phyloP scores from a whole-genome alignment of 495 filamentous ascomycete species.

The Penicillium paxilli region DNA sequence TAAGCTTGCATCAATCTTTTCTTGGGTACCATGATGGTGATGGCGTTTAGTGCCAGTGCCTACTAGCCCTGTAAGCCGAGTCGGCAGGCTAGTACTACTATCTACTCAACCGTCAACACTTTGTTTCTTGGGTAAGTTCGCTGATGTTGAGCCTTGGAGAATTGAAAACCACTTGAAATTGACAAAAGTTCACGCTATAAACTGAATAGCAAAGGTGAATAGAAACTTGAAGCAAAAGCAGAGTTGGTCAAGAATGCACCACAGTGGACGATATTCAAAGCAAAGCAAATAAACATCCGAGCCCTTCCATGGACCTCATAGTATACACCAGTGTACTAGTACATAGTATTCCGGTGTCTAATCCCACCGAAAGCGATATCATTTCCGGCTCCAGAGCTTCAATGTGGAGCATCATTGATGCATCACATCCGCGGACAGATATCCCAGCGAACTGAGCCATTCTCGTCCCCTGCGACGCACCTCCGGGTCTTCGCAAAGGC shows the following conservation, averaged over 20 bases:
- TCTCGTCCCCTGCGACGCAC: slow-evolving; percentile 2
- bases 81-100: too few relatives aligned
- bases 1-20: background rate
- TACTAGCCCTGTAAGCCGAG: too few relatives aligned
- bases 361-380: background rate
- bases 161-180: background rate
- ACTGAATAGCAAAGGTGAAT: background rate
- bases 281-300: too few relatives aligned
- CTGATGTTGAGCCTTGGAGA: background rate
- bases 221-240: background rate
- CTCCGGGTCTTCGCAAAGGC: background rate
- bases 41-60: too few relatives aligned
- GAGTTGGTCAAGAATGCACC: background rate
- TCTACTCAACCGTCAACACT: too few relatives aligned
- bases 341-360: background rate
- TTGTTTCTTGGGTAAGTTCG: background rate
- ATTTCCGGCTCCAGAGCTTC: background rate
- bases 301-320: too few relatives aligned
- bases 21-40: background rate
- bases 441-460: slow-evolving; percentile 2
- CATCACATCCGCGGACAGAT: background rate
- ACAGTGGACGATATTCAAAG: background rate
- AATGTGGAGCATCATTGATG: background rate
- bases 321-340: too few relatives aligned
- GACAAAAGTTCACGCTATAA: background rate